These are phyloP conservation scores for Mycena pura DNA, from an alignment of 768 basidiomycete genomes.

Conservation along the genomic window DNA sequence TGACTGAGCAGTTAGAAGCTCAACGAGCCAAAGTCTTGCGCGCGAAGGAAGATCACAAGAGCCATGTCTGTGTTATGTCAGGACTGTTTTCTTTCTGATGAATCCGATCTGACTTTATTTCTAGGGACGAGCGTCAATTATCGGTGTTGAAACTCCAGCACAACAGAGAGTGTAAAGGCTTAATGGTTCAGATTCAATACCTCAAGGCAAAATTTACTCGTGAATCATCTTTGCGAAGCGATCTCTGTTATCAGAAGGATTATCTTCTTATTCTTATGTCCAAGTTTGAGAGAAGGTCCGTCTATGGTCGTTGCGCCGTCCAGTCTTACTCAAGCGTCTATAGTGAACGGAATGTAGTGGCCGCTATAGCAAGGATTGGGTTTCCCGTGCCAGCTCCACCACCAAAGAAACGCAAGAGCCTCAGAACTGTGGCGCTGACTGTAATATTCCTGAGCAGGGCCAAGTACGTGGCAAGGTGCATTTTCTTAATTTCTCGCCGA, in stretches of 20 bases:
- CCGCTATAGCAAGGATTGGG: conserved; percentile 78
- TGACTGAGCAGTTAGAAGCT: conserved; percentile 69
- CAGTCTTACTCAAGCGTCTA: conserved; percentile 9
- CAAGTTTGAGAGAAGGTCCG: conserved; percentile 74
- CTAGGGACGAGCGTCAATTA: conserved; percentile 62
- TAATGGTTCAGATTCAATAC: conserved; percentile 90
- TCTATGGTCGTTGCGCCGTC: conserved; percentile 1
- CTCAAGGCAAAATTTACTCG: conserved; percentile 91
- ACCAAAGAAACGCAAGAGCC: conserved; percentile 50
- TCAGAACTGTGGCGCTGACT: conserved; percentile 63
- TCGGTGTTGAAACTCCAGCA: conserved; percentile 67
- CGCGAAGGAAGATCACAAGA: conserved; percentile 54
- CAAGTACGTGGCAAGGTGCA: conserved; percentile 47
- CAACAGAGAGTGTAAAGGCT: conserved; percentile 87
- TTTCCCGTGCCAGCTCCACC: conserved; percentile 57
- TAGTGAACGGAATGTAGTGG: conserved; percentile 75
- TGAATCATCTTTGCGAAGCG: conserved; percentile 79
- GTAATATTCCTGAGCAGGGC: conserved; percentile 70
- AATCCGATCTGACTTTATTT: conserved; percentile 8
- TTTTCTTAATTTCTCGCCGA: conserved; percentile 11
- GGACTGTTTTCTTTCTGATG: conserved; percentile 33
- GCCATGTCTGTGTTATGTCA: conserved; percentile 67
- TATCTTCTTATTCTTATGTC: conserved; percentile 82
- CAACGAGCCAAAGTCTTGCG: conserved; percentile 57
- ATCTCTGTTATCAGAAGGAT: conserved; percentile 85